Evolutionary conservation across 108 stramenopile species (phyloP), one percentile per base, ranked within the genome.

Genomic region (Aureococcus anophagefferens): DNA sequence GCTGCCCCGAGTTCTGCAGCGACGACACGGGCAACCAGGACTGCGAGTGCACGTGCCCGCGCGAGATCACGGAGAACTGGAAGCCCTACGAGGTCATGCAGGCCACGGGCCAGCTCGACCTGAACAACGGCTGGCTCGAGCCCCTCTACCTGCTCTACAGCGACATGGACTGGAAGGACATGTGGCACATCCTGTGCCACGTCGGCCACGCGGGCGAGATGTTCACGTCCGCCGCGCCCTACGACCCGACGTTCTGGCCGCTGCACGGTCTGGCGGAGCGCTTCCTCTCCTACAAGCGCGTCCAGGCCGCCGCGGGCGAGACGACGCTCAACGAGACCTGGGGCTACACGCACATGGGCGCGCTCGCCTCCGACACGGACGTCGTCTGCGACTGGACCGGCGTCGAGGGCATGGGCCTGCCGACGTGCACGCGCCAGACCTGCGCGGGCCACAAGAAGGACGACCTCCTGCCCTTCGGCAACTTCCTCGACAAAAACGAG

Each of bases 181-280:
- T 77, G 29, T 70, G 76, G 68, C 62, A 63, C 28, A 30, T 70
- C 28, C 35, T 77, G 33, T 75, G 71, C 65, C 33, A 77, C 71
- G 75, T 75, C 18, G 77, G 77, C 37, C 70, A 33, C 35, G 75
- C 62, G n/a, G 77, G 77, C 35, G 77, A 77, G 75, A 65, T 77
- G 74, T 77, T 67, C 74, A 77, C 77, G 25, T 77, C 77, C 25
- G 34, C 77, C 16, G 77, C 77, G 5, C 77, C 77, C 31, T 76
- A 72, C 65, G 77, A 77, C 46, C 77, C 77, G 0, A 21, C 76
- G 30, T 77, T 77, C 68, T 77, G 77, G 77, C 63, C 45, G 29
- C 66, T 72, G 63, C 72, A n/a, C n/a, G n/a, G n/a, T n/a, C n/a
- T n/a, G n/a, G n/a, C n/a, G n/a, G n/a, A n/a, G n/a, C n/a, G n/a